phyloP scores from a whole-genome alignment of 805 yeast species.

The Candida orba region DNA sequence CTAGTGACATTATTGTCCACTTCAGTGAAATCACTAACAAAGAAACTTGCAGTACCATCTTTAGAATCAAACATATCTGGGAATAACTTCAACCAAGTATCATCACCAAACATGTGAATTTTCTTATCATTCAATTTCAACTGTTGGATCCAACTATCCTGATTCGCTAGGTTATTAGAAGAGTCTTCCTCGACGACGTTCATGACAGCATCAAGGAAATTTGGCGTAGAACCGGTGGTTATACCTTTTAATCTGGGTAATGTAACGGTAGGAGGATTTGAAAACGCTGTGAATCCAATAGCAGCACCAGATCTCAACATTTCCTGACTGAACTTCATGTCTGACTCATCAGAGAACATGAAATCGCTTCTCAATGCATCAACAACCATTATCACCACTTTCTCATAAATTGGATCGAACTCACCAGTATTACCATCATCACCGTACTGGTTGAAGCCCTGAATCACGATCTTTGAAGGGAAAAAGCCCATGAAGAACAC shows the following conservation, averaged over 20 bases:
- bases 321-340: slow-evolving; percentile 60
- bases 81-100: slow-evolving; percentile 91
- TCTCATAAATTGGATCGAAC: slow-evolving; percentile 48
- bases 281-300: slow-evolving; percentile 82
- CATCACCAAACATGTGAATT: slow-evolving; percentile 91
- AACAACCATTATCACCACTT: slow-evolving; percentile 73
- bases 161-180: slow-evolving; percentile 54
- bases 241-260: slow-evolving; percentile 88
- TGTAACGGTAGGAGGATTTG: slow-evolving; percentile 96
- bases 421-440: slow-evolving; percentile 14
- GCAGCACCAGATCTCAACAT: slow-evolving; percentile 63
- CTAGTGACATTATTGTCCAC: slow-evolving; percentile 92
- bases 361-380: slow-evolving; percentile 94
- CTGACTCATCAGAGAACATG: slow-evolving; percentile 56
- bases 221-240: slow-evolving; percentile 93
- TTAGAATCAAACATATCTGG: slow-evolving; percentile 57
- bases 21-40: slow-evolving; percentile 89
- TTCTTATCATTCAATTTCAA: slow-evolving; percentile 30
- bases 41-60: slow-evolving; percentile 92
- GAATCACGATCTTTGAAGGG: slow-evolving; percentile 76
- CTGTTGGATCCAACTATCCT: slow-evolving; percentile 86
- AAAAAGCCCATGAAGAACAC: slow-evolving; percentile 80
- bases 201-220: slow-evolving; percentile 86
- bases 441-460: slow-evolving; percentile 43
- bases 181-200: slow-evolving; percentile 90